A percentile compares a stretch with the other conserved stretches of the same genome.
Evolutionary conservation across 208 protist species (phyloP).

Genomic region (Kentomonas sorsogonicus): DNA sequence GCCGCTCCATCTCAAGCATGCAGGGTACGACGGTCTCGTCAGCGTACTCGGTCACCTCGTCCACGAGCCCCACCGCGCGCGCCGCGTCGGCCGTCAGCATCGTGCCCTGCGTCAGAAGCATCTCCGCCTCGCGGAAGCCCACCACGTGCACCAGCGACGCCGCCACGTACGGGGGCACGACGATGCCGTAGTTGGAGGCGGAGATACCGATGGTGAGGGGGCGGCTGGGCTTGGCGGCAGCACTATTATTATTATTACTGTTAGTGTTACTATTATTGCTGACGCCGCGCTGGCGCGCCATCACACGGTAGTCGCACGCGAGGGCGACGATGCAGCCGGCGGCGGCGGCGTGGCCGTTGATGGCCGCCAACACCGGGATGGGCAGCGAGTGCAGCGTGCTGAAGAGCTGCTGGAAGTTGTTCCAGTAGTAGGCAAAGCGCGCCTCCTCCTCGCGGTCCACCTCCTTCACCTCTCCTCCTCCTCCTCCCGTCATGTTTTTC

Average conservation of each 20-base stretch:
- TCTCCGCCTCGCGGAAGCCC: slow-evolving; percentile 53
- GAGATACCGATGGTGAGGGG: slow-evolving; percentile 63
- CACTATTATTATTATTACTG: too few species aligned
- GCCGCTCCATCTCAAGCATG: slow-evolving; percentile 49
- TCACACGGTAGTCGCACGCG: slow-evolving; percentile 70
- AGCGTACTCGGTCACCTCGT: slow-evolving; percentile 47
- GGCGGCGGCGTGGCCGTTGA: slow-evolving; percentile 63
- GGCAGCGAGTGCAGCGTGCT: slow-evolving; percentile 61
- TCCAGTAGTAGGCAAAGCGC: slow-evolving; percentile 56
- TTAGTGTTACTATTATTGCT: too few species aligned
- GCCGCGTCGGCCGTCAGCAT: slow-evolving; percentile 52
- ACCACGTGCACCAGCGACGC: slow-evolving; percentile 53
- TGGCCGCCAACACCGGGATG: slow-evolving; percentile 54
- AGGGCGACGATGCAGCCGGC: slow-evolving; percentile 66
- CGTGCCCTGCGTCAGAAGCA: slow-evolving; percentile 36
- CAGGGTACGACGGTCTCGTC: slow-evolving; percentile 56
- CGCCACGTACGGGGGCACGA: slow-evolving; percentile 61
- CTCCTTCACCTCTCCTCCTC: too few species aligned
- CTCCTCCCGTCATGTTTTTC: too few species aligned
- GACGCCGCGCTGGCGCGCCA: slow-evolving; percentile 43
- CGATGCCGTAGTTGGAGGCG: slow-evolving; percentile 47
- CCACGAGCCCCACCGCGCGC: slow-evolving; percentile 47
- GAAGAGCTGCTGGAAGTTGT: slow-evolving; percentile 64
- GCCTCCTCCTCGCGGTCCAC: slow-evolving; percentile 29
- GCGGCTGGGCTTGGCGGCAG: slow-evolving; percentile 8